These are phyloP conservation scores for Hemerocallis citrina DNA, from an alignment of 106 monocot genomes.

Conservation along the genomic window DNA sequence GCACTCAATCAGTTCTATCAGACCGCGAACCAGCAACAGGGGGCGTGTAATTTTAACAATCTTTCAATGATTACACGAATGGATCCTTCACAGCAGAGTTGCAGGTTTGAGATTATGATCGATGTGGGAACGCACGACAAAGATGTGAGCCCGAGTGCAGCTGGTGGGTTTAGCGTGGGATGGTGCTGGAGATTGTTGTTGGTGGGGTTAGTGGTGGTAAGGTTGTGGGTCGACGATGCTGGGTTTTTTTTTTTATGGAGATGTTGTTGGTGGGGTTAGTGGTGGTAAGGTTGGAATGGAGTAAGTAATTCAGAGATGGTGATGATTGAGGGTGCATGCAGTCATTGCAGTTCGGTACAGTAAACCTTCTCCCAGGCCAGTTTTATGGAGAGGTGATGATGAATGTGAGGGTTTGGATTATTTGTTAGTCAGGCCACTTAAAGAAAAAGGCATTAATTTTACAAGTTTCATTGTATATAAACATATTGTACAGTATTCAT, in stretches of 20 bases:
- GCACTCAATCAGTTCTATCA: constrained; percentile 84
- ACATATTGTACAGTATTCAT: too few species aligned
- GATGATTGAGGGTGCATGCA: too few species aligned
- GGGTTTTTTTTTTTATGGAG: too few species aligned
- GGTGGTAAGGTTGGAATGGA: not conserved
- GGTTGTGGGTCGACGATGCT: not conserved
- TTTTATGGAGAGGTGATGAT: too few species aligned
- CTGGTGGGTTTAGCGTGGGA: not conserved
- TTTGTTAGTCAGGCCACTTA: too few species aligned
- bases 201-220: not conserved
- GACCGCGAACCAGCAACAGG: constrained; percentile 51
- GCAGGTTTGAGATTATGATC: constrained; percentile 80
- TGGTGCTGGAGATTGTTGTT: not conserved
- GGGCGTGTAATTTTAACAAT: constrained; percentile 43
- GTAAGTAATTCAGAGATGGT: too few species aligned
- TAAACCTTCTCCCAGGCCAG: too few species aligned
- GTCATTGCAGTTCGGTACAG: too few species aligned
- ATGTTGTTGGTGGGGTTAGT: not conserved
- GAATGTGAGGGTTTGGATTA: too few species aligned
- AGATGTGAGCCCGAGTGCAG: not conserved
- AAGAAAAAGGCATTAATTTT: too few species aligned
- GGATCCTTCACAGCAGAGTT: constrained; percentile 54
- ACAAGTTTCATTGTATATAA: too few species aligned
- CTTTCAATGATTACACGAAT: constrained; percentile 39
- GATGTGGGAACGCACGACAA: constrained; percentile 41